Percentiles rank a stretch among this genome's conserved stretches.
These are phyloP conservation scores for Metarhizium guizhouense DNA, from an alignment of 2,329 filamentous ascomycete species.

Conservation along the genomic window DNA sequence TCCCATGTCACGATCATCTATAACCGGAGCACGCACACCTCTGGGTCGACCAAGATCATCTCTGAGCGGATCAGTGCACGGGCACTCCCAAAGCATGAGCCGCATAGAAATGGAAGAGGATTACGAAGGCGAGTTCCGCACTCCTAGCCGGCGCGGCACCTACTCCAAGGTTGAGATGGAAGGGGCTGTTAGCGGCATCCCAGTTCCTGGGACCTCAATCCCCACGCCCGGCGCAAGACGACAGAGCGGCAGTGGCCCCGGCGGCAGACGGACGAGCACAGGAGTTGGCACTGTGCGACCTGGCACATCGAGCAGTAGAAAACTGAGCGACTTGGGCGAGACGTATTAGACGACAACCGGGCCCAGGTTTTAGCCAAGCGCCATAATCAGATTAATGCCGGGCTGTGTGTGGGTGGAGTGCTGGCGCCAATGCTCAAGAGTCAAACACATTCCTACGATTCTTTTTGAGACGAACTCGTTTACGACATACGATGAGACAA, in stretches of 20 bases:
- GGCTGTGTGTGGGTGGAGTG: slow-evolving; percentile 3
- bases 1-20: slow-evolving; percentile 57
- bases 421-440: slow-evolving; percentile 5
- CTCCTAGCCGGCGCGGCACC: slow-evolving; percentile 46
- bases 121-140: slow-evolving; percentile 34
- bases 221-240: slow-evolving; percentile 35
- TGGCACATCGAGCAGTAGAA: slow-evolving; percentile 26
- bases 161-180: slow-evolving; percentile 41
- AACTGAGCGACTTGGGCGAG: slow-evolving; percentile 42
- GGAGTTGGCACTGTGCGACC: slow-evolving; percentile 22
- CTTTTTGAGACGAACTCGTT: slow-evolving; percentile 5
- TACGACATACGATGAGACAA: slow-evolving; percentile 6
- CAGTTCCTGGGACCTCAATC: slow-evolving; percentile 33
- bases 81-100: slow-evolving; percentile 49
- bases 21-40: slow-evolving; percentile 53
- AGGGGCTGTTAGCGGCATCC: slow-evolving; percentile 28
- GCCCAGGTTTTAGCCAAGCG: too few species aligned
- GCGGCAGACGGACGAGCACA: slow-evolving; percentile 33
- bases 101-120: slow-evolving; percentile 37
- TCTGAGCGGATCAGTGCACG: slow-evolving; percentile 53
- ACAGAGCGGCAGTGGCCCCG: slow-evolving; percentile 34
- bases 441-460: slow-evolving; percentile 3
- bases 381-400: not conserved
- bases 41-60: slow-evolving; percentile 64
- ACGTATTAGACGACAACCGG: slow-evolving; percentile 32